Evolutionary conservation across 1,139 yeast genomes (phyloP), one percentile per base, ranked within the genome.

Genomic region (Yamadazyma triangularis): DNA sequence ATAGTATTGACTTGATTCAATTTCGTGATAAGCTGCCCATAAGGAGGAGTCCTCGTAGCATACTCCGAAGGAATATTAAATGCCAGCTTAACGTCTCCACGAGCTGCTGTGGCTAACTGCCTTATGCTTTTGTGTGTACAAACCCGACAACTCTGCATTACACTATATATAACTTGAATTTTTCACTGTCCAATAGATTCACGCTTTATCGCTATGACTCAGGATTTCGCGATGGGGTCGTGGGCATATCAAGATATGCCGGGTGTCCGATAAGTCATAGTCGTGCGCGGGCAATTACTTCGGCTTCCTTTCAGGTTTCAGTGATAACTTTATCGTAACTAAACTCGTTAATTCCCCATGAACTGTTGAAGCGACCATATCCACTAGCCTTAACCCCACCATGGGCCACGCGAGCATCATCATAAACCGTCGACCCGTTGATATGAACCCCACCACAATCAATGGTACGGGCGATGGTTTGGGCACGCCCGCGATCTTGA

Each of bases 1-100:
- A 86, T 71, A 37, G 60, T 59, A 41, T 82, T 77, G 34, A 88
- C 95, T 25, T 65, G 56, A 4, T 61, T 56, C 39, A 91, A 69
- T 31, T 83, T 84, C 20, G 65, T 60, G 30, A 85, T 62, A 40
- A 91, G 70, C 55, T 82, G 81, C 26, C 77, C 77, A 54, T 89
- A 91, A 12, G 96, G 96, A 5, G 97, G 97, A 20, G 88, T 75
- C 54, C 94, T 73, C 15, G 86, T 62, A 50, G 64, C 64, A 51
- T 58, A 79, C 31, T 79, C 84, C 20, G 62, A 51, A 4, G 94
- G 87, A 12, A 81, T 73, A 16, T 56, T 47, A 32, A 47, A 46
- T 7, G 20, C 20, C 9, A 7, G 6, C 6, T 6, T 7, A 7
- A 9, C 20, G 9, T 18, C 20, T 14, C 45, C 39, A 29, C 46